Conservation (phyloP, 345 rosid genomes). For the Eucalyptus globulus region DNA sequence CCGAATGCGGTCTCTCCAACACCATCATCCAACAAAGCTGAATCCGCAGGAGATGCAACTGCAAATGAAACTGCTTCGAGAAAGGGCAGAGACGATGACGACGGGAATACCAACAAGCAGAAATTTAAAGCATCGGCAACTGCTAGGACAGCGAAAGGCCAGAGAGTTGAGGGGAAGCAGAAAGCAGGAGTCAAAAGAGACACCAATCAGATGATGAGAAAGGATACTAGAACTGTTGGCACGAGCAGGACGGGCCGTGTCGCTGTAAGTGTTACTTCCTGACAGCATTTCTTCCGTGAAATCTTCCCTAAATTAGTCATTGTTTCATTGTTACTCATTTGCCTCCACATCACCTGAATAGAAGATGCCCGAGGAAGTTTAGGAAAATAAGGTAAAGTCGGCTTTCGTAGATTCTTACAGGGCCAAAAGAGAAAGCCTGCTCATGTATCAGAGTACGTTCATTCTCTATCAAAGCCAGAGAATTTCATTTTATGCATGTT, state of each 20-base stretch:
- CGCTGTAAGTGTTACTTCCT: conserved; percentile 36
- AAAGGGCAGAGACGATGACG: not conserved
- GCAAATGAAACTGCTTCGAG: not conserved
- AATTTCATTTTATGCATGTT: not conserved
- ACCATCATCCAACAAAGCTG: not conserved
- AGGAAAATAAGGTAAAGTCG: not conserved
- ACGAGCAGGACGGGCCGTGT: conserved; percentile 9
- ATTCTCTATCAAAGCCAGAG: not conserved
- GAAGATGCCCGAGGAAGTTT: not conserved
- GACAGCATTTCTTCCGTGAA: not conserved
- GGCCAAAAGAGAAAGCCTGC: not conserved
- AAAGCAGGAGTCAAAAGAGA: conserved; percentile 9
- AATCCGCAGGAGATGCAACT: not conserved
- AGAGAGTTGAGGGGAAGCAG: conserved; percentile 3
- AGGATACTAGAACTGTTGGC: conserved; percentile 17
- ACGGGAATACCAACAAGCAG: not conserved
- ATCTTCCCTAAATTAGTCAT: not conserved
- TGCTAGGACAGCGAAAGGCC: conserved; percentile 1
- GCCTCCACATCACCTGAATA: not conserved
- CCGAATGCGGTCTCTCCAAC: not conserved
- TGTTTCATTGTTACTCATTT: not conserved
- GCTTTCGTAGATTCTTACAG: not conserved
- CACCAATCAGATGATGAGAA: conserved; percentile 17
- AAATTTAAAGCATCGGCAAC: not conserved
- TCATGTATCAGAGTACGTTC: not conserved